These are phyloP conservation scores for Glycine tomentella DNA, from an alignment of 306 rosid species.

Conservation along the genomic window DNA sequence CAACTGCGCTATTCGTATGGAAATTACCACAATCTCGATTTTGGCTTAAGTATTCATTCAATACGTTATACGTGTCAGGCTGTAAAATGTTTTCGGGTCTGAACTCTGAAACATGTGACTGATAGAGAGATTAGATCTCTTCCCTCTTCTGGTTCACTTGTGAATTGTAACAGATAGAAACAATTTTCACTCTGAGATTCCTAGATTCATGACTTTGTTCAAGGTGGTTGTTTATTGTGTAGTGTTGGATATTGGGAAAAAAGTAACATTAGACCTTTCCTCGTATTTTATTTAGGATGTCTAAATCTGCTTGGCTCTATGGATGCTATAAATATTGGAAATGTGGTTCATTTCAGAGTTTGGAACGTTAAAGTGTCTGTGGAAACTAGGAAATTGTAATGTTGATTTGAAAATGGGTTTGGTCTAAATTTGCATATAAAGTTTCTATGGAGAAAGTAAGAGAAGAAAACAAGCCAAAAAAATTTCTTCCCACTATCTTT, in stretches of 20 bases:
- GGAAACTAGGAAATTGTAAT: not conserved
- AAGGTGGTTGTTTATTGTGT: not conserved
- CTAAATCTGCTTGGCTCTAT: not conserved
- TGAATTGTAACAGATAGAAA: slow-evolving; percentile 2
- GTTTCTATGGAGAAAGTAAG: not conserved
- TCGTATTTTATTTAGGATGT: slow-evolving; percentile 13
- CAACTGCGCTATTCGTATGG: not conserved
- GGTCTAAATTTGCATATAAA: not conserved
- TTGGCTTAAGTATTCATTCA: not conserved
- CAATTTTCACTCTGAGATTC: not conserved
- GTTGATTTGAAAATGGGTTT: not conserved
- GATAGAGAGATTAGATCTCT: not conserved
- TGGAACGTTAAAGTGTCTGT: not conserved
- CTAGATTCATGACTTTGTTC: not conserved
- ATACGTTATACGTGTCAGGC: not conserved
- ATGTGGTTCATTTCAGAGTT: not conserved
- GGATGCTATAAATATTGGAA: not conserved
- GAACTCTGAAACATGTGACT: slow-evolving; percentile 24
- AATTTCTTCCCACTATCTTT: not conserved
- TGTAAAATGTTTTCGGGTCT: not conserved
- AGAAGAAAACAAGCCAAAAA: not conserved
- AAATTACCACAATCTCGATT: not conserved
- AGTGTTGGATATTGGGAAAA: not conserved
- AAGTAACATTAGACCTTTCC: not conserved
- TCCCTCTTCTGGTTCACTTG: not conserved